Evolutionary conservation across 306 rosid species (phyloP).

Genomic region (Vicia villosa): DNA sequence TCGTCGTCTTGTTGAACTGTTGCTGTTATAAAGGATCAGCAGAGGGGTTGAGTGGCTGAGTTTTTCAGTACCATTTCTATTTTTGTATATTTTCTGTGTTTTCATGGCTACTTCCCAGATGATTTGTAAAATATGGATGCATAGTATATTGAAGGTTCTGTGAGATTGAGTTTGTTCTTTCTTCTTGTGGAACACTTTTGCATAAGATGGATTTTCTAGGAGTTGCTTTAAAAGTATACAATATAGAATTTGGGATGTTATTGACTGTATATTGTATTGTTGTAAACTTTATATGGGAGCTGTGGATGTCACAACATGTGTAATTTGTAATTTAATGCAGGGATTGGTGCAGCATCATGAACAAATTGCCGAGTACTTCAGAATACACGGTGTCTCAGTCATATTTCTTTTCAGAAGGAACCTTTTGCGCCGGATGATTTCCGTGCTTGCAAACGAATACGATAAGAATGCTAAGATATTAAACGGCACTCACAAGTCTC

Average conservation of each 20-base stretch:
- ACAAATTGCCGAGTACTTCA: constrained; percentile 77
- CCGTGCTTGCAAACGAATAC: constrained; percentile 81
- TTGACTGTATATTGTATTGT: no score
- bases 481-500: constrained; percentile 98
- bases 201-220: constrained; percentile 27
- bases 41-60: constrained; percentile 10
- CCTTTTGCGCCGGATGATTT: constrained; percentile 91
- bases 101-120: constrained; percentile 6
- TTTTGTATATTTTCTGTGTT: not conserved
- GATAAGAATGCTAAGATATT: constrained; percentile 71
- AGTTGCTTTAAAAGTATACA: no score
- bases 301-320: constrained; percentile 11
- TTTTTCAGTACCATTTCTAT: not conserved
- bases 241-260: no score
- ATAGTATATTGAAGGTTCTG: constrained; percentile 7
- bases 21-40: not conserved
- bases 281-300: not conserved
- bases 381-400: constrained; percentile 69
- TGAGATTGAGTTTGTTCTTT: constrained; percentile 1
- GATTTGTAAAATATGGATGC: constrained; percentile 11
- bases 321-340: constrained; percentile 47
- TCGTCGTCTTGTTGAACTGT: constrained; percentile 8
- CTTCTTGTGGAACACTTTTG: not conserved
- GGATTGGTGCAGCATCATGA: constrained; percentile 89
- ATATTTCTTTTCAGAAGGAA: constrained; percentile 95